Base-by-base conservation (phyloP, 176 grass and related monocot genomes). In the Aegilops bicornis region DNA sequence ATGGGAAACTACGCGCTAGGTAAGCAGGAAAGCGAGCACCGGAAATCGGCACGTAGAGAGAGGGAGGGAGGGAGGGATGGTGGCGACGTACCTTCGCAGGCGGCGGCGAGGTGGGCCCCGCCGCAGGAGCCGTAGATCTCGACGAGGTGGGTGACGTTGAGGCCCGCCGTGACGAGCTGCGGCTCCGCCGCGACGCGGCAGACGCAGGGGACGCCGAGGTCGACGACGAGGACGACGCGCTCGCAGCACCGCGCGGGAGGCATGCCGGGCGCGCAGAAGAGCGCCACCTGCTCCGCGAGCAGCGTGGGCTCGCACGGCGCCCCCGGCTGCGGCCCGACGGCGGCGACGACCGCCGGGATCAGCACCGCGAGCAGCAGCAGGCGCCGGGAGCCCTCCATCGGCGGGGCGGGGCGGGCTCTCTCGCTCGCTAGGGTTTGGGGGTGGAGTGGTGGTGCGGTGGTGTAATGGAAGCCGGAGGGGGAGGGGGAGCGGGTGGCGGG, bases 61-160 rank as follows among this genome's bases (percentile, higher is more conserved):
- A 19, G 35, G 27, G 27, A 27, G 27, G 4, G 33, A 17, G 20
- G 37, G 9, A n/a, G 35, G 16, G 35, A 40, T 9, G 25, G 62
- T 0, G 48, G 27, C 2, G 27, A 1, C 1, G 36, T 37, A 68
- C 80, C 80, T 83, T 83, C 30, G 8, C 66, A 83, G 65, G 48
- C 47, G 48, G 80, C 80, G 66, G 22, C 22, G 66, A 83, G 66
- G 80, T 33, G 66, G 1, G 66, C 29, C 31, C 39, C 72, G 19
- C 83, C 58, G 83, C 83, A 85, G 52, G 72, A 60, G 4, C 59
- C 8, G 56, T 85, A 85, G 14, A 54, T 27, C 37, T 12, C 23
- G 70, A 85, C 39, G 60, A 85, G 58, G 10, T 45, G 83, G 25
- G 19, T 17, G 72, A 25, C 83, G 83, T 66, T 36, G 71, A 85